Conservation (phyloP, 139 green algal species). For the Tetratostichococcus sp. region DNA sequence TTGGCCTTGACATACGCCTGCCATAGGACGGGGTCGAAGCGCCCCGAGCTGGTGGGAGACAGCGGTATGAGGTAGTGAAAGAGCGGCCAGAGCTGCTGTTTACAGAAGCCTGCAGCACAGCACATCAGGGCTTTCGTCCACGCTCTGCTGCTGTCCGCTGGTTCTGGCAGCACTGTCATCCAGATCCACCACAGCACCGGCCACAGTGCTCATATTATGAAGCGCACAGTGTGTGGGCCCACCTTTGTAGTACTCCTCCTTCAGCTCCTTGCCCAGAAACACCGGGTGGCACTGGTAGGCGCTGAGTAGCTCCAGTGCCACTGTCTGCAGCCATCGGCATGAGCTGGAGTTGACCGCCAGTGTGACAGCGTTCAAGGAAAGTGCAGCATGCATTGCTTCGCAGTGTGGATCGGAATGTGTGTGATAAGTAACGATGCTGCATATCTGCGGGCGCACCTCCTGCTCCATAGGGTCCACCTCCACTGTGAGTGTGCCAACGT, state of each 20-base stretch:
- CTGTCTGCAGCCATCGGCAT: conserved; percentile 33
- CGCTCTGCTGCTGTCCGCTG: too few relatives aligned
- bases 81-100: conserved; percentile 97
- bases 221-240: neutral
- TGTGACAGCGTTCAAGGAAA: neutral
- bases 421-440: neutral
- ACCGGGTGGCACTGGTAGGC: conserved; percentile 85
- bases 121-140: too few relatives aligned
- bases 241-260: conserved; percentile 91
- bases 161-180: too few relatives aligned
- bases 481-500: conserved; percentile 74
- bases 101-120: conserved; percentile 83
- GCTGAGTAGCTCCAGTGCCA: conserved; percentile 62
- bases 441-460: conserved; percentile 43
- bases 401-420: neutral
- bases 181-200: too few relatives aligned
- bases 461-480: conserved; percentile 79
- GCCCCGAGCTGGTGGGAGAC: conserved; percentile 51
- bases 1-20: conserved; percentile 96
- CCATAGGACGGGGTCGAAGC: conserved; percentile 90
- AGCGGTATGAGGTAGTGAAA: conserved; percentile 97
- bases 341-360: neutral
- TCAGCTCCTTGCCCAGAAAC: conserved; percentile 82
- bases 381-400: too few relatives aligned
- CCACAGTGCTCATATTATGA: too few relatives aligned